Conservation (phyloP, 2,329 filamentous ascomycete genomes). For the Fusarium graminum region DNA sequence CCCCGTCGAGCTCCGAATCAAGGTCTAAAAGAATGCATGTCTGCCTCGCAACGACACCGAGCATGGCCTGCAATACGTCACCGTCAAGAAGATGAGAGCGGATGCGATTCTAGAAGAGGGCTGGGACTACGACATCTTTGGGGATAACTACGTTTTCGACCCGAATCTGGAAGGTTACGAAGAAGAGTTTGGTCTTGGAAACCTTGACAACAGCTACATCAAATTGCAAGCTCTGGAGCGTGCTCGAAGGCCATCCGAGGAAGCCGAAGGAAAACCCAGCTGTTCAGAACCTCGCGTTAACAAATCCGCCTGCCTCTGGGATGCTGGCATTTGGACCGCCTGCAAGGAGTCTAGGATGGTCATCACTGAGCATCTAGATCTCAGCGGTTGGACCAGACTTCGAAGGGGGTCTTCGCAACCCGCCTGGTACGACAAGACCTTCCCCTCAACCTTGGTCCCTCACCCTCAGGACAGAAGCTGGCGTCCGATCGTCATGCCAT, state of each 20-base stretch:
- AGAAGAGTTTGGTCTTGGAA: neutral
- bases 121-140: accelerated
- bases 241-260: too few species aligned
- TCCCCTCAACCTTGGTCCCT: neutral
- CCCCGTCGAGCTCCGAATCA: neutral
- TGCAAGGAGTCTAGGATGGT: slow-evolving; percentile 11
- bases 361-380: accelerated
- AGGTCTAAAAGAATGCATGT: slow-evolving; percentile 14
- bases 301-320: slow-evolving; percentile 20
- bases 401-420: too few species aligned
- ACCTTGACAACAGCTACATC: neutral
- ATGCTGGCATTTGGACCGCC: slow-evolving; percentile 18
- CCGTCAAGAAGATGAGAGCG: too few species aligned
- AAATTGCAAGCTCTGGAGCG: neutral
- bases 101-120: accelerated
- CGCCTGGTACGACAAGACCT: accelerated
- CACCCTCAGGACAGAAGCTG: neutral
- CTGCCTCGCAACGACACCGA: neutral
- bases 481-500: neutral
- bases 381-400: neutral
- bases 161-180: neutral
- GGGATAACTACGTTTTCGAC: neutral
- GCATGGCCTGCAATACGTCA: neutral
- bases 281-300: accelerated
- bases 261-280: accelerated